Conservation (phyloP, 768 basidiomycete genomes). For the Mycena maculata region DNA sequence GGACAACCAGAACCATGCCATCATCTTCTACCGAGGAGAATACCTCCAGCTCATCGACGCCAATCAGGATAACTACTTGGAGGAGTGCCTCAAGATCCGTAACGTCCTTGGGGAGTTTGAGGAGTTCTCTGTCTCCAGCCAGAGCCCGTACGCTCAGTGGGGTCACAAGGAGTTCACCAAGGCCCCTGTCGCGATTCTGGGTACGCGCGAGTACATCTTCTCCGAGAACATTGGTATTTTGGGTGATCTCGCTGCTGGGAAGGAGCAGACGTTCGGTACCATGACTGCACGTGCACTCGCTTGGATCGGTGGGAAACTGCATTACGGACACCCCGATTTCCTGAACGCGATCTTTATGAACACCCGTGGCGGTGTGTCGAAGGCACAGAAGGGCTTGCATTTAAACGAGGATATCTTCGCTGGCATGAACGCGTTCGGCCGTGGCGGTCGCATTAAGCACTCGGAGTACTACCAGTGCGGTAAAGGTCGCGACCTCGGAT, state of each 20-base stretch:
- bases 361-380: constrained; percentile 98
- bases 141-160: constrained; percentile 97
- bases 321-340: constrained; percentile 99
- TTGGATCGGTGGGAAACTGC: constrained; percentile 98
- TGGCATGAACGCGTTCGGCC: constrained; percentile 98
- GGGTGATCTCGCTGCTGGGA: constrained; percentile 98
- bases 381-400: constrained; percentile 98
- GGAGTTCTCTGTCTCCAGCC: constrained; percentile 88
- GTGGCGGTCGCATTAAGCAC: constrained; percentile 99
- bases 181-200: constrained; percentile 95
- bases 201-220: constrained; percentile 99
- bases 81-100: constrained; percentile 98
- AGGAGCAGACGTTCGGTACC: constrained; percentile 99
- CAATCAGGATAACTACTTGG: constrained; percentile 99
- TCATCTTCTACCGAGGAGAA: constrained; percentile 98
- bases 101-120: constrained; percentile 98
- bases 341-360: constrained; percentile 98
- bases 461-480: constrained; percentile 99
- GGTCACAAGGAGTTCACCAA: constrained; percentile 93
- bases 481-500: constrained; percentile 98
- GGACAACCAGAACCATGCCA: constrained; percentile 99
- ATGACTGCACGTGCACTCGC: constrained; percentile 95
- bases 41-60: constrained; percentile 99
- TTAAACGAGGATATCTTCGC: constrained; percentile 99
- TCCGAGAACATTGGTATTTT: constrained; percentile 99